Evolutionary conservation across 2,329 filamentous ascomycete species (phyloP).

Genomic region (Colletotrichum neosansevieriae): DNA sequence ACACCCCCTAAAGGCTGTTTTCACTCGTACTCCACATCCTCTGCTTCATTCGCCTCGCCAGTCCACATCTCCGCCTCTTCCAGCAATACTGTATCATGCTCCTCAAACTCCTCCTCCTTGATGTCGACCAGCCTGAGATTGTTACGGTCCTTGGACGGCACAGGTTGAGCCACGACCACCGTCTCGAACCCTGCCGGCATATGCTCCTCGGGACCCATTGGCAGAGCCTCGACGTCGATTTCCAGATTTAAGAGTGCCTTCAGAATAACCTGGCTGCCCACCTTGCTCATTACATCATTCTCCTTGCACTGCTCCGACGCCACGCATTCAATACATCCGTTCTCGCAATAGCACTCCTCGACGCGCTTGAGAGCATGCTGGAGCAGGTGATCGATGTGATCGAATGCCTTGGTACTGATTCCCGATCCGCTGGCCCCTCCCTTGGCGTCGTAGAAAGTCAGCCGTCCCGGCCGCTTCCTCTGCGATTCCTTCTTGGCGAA

Average conservation of each 20-base stretch:
- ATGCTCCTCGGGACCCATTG: constrained; percentile 83
- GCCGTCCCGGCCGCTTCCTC: constrained; percentile 85
- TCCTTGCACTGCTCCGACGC: constrained; percentile 85
- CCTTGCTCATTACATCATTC: constrained; percentile 95
- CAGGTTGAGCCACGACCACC: constrained; percentile 77
- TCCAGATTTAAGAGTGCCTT: constrained; percentile 80
- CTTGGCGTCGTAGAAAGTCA: constrained; percentile 97
- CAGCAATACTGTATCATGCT: constrained; percentile 12
- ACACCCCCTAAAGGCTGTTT: too few species aligned
- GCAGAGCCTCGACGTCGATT: constrained; percentile 85
- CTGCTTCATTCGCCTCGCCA: background rate
- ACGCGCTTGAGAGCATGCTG: constrained; percentile 81
- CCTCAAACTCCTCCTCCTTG: constrained; percentile 41
- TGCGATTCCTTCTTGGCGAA: constrained; percentile 77
- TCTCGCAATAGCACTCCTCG: constrained; percentile 78
- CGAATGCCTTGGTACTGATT: constrained; percentile 92
- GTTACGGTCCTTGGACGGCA: constrained; percentile 57
- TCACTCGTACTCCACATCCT: background rate
- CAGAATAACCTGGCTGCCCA: constrained; percentile 84
- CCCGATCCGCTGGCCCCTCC: constrained; percentile 86
- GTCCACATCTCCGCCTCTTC: constrained; percentile 19
- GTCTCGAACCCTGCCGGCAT: constrained; percentile 84
- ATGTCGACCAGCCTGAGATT: constrained; percentile 19
- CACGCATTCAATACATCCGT: constrained; percentile 92
- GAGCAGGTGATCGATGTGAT: constrained; percentile 86